A percentile compares a stretch with the other conserved stretches of the same genome.
These are phyloP conservation scores for Trichoderma parareesei DNA, from an alignment of 495 filamentous ascomycete species.

Conservation along the genomic window DNA sequence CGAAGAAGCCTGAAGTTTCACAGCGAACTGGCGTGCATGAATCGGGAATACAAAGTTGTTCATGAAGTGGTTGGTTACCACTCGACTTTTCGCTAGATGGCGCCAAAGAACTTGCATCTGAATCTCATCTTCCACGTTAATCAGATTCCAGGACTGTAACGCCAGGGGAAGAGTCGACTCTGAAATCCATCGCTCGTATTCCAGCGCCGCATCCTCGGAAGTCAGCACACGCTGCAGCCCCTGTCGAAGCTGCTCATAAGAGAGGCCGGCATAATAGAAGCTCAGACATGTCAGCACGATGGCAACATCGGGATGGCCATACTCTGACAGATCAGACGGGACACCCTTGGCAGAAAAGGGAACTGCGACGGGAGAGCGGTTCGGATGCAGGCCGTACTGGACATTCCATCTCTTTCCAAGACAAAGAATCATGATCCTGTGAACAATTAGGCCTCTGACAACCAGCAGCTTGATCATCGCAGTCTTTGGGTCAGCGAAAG, in stretches of 20 bases:
- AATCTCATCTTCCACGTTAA: constrained; percentile 51
- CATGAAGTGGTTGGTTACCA: constrained; percentile 55
- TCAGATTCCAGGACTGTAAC: constrained; percentile 39
- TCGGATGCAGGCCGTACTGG: constrained; percentile 52
- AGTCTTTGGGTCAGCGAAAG: constrained; percentile 23
- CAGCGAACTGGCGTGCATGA: constrained; percentile 54
- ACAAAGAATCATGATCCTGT: neutral
- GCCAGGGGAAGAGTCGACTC: constrained; percentile 29
- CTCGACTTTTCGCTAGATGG: constrained; percentile 43
- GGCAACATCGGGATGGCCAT: constrained; percentile 63
- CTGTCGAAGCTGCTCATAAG: constrained; percentile 39
- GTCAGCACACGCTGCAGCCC: constrained; percentile 42
- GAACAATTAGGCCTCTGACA: neutral
- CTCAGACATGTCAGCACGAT: constrained; percentile 58
- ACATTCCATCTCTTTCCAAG: constrained; percentile 54
- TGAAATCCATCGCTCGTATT: constrained; percentile 48
- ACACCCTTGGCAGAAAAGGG: constrained; percentile 63
- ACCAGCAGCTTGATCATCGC: constrained; percentile 38
- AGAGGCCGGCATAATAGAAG: constrained; percentile 62
- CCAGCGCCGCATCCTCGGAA: constrained; percentile 46
- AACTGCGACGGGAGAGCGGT: constrained; percentile 50
- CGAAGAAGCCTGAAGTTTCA: constrained; percentile 59
- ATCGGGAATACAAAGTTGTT: constrained; percentile 54
- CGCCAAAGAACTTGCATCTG: constrained; percentile 35
- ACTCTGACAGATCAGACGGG: constrained; percentile 56